Base-by-base conservation (phyloP, 164 flowering plant species). In the Vitis rupestris region DNA sequence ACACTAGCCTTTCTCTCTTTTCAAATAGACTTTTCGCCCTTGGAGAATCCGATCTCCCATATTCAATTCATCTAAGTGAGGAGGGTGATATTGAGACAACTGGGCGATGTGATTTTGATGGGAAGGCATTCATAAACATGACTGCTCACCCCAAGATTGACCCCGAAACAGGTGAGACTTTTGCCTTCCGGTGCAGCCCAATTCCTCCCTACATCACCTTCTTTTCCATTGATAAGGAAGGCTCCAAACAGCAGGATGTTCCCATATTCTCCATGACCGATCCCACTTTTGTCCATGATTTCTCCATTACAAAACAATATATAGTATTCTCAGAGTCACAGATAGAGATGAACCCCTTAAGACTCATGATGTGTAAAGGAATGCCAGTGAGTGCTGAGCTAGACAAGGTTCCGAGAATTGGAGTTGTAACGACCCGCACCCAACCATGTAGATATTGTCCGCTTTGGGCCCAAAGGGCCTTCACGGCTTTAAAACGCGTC, bases 81-180 rank as follows among this genome's bases (percentile, higher is more conserved):
- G 30, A n/a, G 0, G 66, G 72, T 7, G 66, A 70, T 19, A 19
- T 70, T 17, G 60, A 61, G 51, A 70, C 72, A 0, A 8, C 62
- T 51, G 50, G 67, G 2, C 7, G 67, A 17, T 44, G 29, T 13
- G 50, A 55, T 48, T 67, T 62, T 15, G 47, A 61, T 13, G 63
- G 53, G 16, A 23, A 53, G 19, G 53, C 44, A 11, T 48, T 54
- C 31, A 6, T 16, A 8, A 73, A 12, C 62, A 73, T 73, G 75
- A 67, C 71, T 8, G 75, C 75, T 6, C 75, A 73, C 65, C 79
- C 79, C 0, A 76, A 76, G 55, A 19, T 68, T 3, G 75, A 76
- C 64, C 53, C 63, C 6, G 69, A 56, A 15, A 56, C 72, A 0
- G 64, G 64, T 3, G 79, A 76, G 61, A 11, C 63, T 8, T 76